Base-by-base conservation (phyloP, 2,329 filamentous ascomycete genomes). In the Dactylellina leptospora region DNA sequence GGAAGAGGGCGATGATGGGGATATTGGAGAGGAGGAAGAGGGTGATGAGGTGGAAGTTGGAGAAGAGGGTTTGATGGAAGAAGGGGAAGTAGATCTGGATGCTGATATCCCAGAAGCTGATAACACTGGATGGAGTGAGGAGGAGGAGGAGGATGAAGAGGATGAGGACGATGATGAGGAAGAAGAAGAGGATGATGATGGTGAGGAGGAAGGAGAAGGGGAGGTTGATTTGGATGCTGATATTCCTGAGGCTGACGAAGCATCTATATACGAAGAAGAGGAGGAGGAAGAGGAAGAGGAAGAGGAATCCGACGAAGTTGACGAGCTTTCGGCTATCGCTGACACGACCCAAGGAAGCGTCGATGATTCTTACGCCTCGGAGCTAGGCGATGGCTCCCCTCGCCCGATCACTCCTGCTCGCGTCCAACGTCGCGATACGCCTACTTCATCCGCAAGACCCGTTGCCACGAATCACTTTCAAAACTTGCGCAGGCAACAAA, bases 91-190 rank as follows among this genome's bases (percentile, higher is more conserved):
- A 36, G 89, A 92, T 80, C 79, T 91, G 60, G 90, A 92, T 75
- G 88, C 90, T 71, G 89, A 91, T 54, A 88, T 91, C 16, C 89
- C 89, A 0, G 88, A 90, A 76, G 88, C 84, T 11, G 76, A 81
- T 75, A 76, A 70, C 16, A 77, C 77, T 56, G 63, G 78, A 47
- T 50, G 74, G 68, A 74, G 75, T 25, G 74, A 78, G 70, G 75
- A 79, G 73, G 74, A 77, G 47, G 70, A 77, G 3, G 86, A 86
- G 36, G 83, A 81, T 6, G 81, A 73, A 6, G 78, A 77, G 59
- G 63, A 78, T 42, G 48, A 74, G 53, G 74, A 76, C 20, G 74
- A 78, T 70, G 75, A 80, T 70, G 70, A 77, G 2, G 86, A 86
- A 33, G 78, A 79, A 5, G 84, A 83, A 20, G 85, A 85, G 78